Conservation (phyloP, 208 protist genomes). For the Leishmania arabica region DNA sequence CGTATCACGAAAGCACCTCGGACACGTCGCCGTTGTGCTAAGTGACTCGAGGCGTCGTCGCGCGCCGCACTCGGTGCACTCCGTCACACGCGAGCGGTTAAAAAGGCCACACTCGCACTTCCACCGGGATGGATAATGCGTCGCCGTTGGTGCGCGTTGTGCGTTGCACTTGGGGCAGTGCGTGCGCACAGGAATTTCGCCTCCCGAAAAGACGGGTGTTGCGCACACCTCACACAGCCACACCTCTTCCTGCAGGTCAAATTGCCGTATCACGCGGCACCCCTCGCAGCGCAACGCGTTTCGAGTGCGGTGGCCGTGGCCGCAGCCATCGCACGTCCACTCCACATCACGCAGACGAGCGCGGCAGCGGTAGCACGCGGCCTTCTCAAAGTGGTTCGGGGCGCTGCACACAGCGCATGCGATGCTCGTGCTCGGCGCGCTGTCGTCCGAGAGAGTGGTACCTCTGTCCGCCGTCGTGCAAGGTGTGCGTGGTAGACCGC, state of each 20-base stretch:
- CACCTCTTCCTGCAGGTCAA: slow-evolving; percentile 51
- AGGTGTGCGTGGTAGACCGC: slow-evolving; percentile 39
- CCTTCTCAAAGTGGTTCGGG: slow-evolving; percentile 45
- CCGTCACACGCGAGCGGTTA: slow-evolving; percentile 30
- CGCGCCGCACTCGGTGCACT: slow-evolving; percentile 66
- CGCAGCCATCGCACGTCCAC: slow-evolving; percentile 63
- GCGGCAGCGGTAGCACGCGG: slow-evolving; percentile 76
- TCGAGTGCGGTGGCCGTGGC: slow-evolving; percentile 30
- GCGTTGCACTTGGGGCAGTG: slow-evolving; percentile 63
- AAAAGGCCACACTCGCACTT: slow-evolving; percentile 57
- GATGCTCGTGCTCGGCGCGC: slow-evolving; percentile 3
- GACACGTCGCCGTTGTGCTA: slow-evolving; percentile 40
- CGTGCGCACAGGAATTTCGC: slow-evolving; percentile 43
- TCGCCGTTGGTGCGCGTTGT: slow-evolving; percentile 23
- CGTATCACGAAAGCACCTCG: slow-evolving; percentile 63
- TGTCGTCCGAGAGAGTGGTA: slow-evolving; percentile 5
- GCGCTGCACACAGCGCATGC: slow-evolving; percentile 60
- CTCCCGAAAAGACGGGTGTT: slow-evolving; percentile 58
- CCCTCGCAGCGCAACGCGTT: slow-evolving; percentile 35
- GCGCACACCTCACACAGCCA: slow-evolving; percentile 87
- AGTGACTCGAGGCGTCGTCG: slow-evolving; percentile 45
- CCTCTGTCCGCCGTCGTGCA: slow-evolving; percentile 22
- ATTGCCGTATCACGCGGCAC: slow-evolving; percentile 47
- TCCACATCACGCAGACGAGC: slow-evolving; percentile 41
- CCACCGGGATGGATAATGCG: slow-evolving; percentile 68